Percentiles rank a stretch among this genome's conserved stretches.
phyloP scores from a whole-genome alignment of 2,329 filamentous ascomycete species.

The Colletotrichum zoysiae region DNA sequence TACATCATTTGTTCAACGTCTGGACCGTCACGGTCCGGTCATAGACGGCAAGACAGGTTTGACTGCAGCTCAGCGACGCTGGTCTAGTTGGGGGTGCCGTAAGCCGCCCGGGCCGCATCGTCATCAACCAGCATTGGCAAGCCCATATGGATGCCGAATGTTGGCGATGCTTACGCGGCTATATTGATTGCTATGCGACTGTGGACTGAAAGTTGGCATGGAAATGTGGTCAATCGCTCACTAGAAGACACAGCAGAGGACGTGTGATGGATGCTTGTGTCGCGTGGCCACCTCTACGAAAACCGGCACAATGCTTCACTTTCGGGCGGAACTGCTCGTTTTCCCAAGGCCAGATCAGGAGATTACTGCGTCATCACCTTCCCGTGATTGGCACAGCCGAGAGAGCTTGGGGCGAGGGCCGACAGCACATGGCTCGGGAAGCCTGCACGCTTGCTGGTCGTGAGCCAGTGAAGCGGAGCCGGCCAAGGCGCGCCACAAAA shows the following conservation, averaged over 20 bases:
- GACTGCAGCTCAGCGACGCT: neutral
- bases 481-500: neutral
- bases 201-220: neutral
- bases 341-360: constrained; percentile 24
- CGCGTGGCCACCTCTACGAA: neutral
- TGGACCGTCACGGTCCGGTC: constrained; percentile 2
- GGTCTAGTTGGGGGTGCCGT: neutral
- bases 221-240: neutral
- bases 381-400: constrained; percentile 27
- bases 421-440: constrained; percentile 11
- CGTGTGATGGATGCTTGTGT: neutral
- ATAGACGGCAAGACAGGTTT: neutral
- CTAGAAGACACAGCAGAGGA: neutral
- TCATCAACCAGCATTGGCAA: neutral
- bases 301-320: constrained; percentile 12
- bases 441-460: neutral
- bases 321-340: neutral
- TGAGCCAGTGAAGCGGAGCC: constrained; percentile 4
- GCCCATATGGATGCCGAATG: neutral
- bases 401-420: neutral
- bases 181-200: neutral
- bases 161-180: neutral
- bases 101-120: neutral
- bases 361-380: constrained; percentile 31
- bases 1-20: neutral